Evolutionary conservation across 768 basidiomycete genomes (phyloP).

Genomic region (Scleroderma bovista): DNA sequence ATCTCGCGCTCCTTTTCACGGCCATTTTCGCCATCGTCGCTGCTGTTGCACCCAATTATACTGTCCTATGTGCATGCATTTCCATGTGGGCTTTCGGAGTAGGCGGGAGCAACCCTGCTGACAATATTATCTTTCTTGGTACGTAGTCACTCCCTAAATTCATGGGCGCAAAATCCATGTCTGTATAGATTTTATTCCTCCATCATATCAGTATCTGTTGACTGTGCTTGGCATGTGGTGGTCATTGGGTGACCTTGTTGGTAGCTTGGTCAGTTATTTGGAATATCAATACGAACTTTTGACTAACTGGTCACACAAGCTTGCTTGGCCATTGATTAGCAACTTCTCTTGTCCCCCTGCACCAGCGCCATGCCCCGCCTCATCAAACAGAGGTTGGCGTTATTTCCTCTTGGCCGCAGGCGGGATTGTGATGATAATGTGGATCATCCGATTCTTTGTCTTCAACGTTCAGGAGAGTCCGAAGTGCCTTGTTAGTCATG

Average conservation of each 20-base stretch:
- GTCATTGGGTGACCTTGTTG: slow-evolving; percentile 69
- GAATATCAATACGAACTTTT: background rate
- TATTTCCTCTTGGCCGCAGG: slow-evolving; percentile 73
- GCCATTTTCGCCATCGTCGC: slow-evolving; percentile 61
- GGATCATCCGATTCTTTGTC: slow-evolving; percentile 55
- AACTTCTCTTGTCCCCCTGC: slow-evolving; percentile 54
- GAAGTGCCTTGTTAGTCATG: slow-evolving; percentile 66
- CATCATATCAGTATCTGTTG: slow-evolving; percentile 68
- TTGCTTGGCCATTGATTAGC: slow-evolving; percentile 69
- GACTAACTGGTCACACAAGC: slow-evolving; percentile 24
- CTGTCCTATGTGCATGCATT: slow-evolving; percentile 46
- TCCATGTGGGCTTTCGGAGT: slow-evolving; percentile 64
- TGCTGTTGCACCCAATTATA: slow-evolving; percentile 51
- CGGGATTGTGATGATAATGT: slow-evolving; percentile 60
- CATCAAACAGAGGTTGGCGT: slow-evolving; percentile 67
- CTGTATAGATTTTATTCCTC: slow-evolving; percentile 56
- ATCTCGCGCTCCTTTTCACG: slow-evolving; percentile 63
- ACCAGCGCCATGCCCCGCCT: slow-evolving; percentile 44
- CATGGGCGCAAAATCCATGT: background rate
- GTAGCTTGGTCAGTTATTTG: slow-evolving; percentile 35
- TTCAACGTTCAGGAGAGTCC: slow-evolving; percentile 69
- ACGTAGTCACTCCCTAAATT: slow-evolving; percentile 9
- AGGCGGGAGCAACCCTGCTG: slow-evolving; percentile 70
- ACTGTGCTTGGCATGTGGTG: slow-evolving; percentile 77
- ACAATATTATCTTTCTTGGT: slow-evolving; percentile 73